A percentile compares a stretch with the other conserved stretches of the same genome.
phyloP scores from a whole-genome alignment of 1,284 basidiomycete species.

The Papiliotrema nemorosa region DNA sequence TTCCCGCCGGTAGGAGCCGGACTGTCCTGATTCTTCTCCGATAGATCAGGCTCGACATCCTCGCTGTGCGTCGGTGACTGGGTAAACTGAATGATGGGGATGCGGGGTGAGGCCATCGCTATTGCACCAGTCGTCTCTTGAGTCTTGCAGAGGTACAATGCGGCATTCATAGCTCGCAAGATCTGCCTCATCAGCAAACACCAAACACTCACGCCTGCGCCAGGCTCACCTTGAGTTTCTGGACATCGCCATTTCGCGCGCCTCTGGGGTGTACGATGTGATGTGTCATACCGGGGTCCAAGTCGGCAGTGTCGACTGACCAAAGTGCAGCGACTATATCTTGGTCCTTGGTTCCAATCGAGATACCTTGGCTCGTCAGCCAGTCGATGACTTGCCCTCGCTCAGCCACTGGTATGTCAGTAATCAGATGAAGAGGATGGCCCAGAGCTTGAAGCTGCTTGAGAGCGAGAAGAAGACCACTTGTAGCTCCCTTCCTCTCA shows the following conservation, averaged over 20 bases:
- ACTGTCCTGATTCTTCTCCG: conserved; percentile 15
- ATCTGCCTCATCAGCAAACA: conserved; percentile 17
- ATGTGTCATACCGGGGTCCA: conserved; percentile 14
- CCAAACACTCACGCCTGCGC: neutral
- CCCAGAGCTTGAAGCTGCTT: conserved; percentile 25
- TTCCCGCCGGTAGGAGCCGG: conserved; percentile 15
- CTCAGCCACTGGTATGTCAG: conserved; percentile 20
- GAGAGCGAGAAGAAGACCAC: conserved; percentile 23
- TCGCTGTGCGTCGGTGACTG: conserved; percentile 18
- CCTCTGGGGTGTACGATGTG: conserved; percentile 6
- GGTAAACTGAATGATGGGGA: conserved; percentile 30
- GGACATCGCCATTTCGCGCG: conserved; percentile 16
- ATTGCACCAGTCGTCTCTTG: conserved; percentile 30
- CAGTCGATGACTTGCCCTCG: conserved; percentile 17
- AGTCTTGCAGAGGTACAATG: conserved; percentile 33
- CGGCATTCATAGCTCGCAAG: conserved; percentile 31
- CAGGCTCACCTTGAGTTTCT: conserved; percentile 21
- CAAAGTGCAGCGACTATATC: conserved; percentile 24
- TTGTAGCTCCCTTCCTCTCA: conserved; percentile 21
- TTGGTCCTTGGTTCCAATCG: conserved; percentile 19
- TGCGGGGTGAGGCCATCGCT: conserved; percentile 17
- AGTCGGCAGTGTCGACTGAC: conserved; percentile 19
- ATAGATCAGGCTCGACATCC: too few species aligned
- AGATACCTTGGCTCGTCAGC: conserved; percentile 23
- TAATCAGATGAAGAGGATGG: conserved; percentile 40